These are phyloP conservation scores for Lasiodiplodia sp. DNA, from an alignment of 2,329 filamentous ascomycete genomes.

Conservation along the genomic window DNA sequence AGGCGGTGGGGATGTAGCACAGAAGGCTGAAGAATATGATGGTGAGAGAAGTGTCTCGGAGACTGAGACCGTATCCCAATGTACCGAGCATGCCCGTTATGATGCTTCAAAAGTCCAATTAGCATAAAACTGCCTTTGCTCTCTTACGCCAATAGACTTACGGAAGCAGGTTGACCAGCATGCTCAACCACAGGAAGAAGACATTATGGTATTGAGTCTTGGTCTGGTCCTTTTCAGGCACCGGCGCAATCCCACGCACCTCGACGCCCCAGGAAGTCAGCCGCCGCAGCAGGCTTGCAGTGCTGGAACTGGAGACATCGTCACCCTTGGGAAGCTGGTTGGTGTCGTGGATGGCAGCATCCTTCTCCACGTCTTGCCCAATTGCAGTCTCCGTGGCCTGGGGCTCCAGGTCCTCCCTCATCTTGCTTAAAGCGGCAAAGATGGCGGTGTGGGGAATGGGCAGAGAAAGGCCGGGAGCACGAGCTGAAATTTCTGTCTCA, in stretches of 20 bases:
- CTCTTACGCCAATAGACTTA: conserved; percentile 44
- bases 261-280: conserved; percentile 37
- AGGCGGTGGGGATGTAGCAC: conserved; percentile 62
- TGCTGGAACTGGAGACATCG: conserved; percentile 6
- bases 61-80: conserved; percentile 60
- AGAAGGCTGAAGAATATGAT: conserved; percentile 70
- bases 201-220: conserved; percentile 63
- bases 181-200: conserved; percentile 68
- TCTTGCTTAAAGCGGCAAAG: background rate
- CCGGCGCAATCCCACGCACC: conserved; percentile 60
- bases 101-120: conserved; percentile 50
- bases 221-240: conserved; percentile 62
- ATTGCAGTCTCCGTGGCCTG: background rate
- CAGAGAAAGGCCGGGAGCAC: background rate
- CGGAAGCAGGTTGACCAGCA: conserved; percentile 65
- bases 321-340: background rate
- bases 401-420: background rate
- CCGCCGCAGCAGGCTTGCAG: background rate
- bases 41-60: conserved; percentile 64
- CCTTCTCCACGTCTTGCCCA: background rate
- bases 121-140: conserved; percentile 31
- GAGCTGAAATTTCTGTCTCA: background rate
- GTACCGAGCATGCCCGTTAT: conserved; percentile 71
- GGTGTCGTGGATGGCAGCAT: background rate
- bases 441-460: background rate